Evolutionary conservation across 129 eudicot species (phyloP), one percentile per base, ranked within the genome.

Genomic region (Tagetes erecta): DNA sequence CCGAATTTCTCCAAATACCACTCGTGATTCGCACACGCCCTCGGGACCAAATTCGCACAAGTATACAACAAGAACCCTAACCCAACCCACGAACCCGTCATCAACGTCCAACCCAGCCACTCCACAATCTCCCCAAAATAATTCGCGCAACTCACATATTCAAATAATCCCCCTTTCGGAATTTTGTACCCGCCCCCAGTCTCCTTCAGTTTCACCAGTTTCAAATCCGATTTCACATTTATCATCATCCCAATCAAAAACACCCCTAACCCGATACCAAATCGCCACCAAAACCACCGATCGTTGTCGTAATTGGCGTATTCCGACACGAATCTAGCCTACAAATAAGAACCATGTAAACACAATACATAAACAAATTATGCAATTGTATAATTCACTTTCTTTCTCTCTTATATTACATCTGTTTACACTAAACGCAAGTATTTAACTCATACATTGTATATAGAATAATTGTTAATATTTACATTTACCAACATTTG

Each of bases 1-100:
- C 85, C 89, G 80, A 94, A 94, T 80, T 94, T 94, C 37, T 83
- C 73, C 80, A 91, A 78, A 71, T 94, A 94, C 99, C 99, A 94
- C 64, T 20, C 71, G 41, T 91, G 97, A 84, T 88, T 86, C 1
- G 87, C 89, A 53, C 72, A 72, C n/a, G 96, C 97, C 59, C 96
- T 80, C 0, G 99, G 97, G 64, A 94, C 88, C 84, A 94, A 79
- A 70, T 94, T 88, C 0, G 97, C 91, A 81, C 91, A 91, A 3
- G 99, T 91, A 47, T 86, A 94, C 13, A 86, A 1, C 8, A 91
- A 80, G 42, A 94, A 94, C 70, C 87, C 99, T 8, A 94, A 50
- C 76, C 96, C 96, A 66, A 83, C 93, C 96, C 93, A 85, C 10
- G 97, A 91, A 87, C 96, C 80, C 35, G 84, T 80, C 97, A 88